phyloP scores from a whole-genome alignment of 352 stramenopile species.

The Thalassiosira ordinaria region DNA sequence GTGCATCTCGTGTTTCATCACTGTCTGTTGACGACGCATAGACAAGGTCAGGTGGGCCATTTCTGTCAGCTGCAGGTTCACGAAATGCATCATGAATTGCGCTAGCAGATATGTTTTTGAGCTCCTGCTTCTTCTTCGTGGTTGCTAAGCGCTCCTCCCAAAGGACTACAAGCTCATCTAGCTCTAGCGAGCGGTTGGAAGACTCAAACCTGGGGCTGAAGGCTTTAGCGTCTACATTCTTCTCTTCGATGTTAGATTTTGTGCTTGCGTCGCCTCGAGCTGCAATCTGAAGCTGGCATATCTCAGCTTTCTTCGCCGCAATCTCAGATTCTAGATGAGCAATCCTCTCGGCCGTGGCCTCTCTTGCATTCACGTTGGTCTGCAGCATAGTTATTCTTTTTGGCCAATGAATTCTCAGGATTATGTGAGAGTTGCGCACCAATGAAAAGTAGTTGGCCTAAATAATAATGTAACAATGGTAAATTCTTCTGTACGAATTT shows the following conservation, averaged over 20 bases:
- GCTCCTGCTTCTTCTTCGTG: neutral
- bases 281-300: neutral
- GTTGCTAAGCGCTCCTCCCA: neutral
- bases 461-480: too few relatives aligned
- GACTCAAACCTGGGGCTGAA: neutral
- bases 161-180: neutral
- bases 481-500: too few relatives aligned
- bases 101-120: neutral
- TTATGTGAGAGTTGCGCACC: too few relatives aligned
- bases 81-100: neutral
- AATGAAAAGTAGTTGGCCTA: too few relatives aligned
- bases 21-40: neutral
- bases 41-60: neutral
- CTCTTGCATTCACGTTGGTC: neutral
- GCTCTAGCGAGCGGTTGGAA: neutral
- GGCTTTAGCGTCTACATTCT: neutral
- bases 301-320: too few relatives aligned
- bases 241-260: neutral
- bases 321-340: too few relatives aligned
- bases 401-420: too few relatives aligned
- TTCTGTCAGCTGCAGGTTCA: neutral
- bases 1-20: neutral
- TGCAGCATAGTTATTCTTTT: too few relatives aligned
- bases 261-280: neutral
- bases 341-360: neutral